Percentiles rank a stretch among this genome's conserved stretches.
phyloP scores from a whole-genome alignment of 2,329 filamentous ascomycete species.

The Sarocladiaceae sp. region DNA sequence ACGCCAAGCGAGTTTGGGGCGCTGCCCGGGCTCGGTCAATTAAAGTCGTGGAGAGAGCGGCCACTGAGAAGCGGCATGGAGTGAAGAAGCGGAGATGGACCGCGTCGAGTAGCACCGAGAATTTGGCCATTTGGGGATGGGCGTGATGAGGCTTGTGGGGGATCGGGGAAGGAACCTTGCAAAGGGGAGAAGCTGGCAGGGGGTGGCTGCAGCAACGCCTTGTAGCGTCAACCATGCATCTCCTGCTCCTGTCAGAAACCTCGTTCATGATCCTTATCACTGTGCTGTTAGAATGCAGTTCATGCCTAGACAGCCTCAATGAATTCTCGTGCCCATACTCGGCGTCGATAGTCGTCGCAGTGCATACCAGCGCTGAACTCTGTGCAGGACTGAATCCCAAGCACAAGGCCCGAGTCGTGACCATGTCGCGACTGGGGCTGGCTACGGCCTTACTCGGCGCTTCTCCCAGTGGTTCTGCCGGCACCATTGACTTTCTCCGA shows the following conservation, averaged over 20 bases:
- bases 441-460: conserved; percentile 8
- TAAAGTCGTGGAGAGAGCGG: neutral
- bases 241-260: neutral
- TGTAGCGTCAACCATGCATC: neutral
- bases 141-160: conserved; percentile 1
- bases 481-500: conserved; percentile 3
- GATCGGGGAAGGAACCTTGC: neutral
- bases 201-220: neutral
- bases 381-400: too few relatives aligned
- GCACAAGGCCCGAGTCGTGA: too few relatives aligned
- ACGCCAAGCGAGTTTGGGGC: conserved; percentile 1
- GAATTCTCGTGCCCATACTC: neutral
- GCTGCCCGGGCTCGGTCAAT: conserved; percentile 7
- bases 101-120: conserved; percentile 8
- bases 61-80: neutral
- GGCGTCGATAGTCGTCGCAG: neutral
- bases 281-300: too few relatives aligned
- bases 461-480: conserved; percentile 9
- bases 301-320: neutral
- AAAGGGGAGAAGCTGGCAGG: conserved; percentile 1
- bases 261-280: too few relatives aligned
- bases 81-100: conserved; percentile 1
- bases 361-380: neutral
- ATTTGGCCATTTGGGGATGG: conserved; percentile 5
- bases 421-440: conserved; percentile 9